These are phyloP conservation scores for Phlegmacium glaucopus DNA, from an alignment of 768 basidiomycete species.

Conservation along the genomic window DNA sequence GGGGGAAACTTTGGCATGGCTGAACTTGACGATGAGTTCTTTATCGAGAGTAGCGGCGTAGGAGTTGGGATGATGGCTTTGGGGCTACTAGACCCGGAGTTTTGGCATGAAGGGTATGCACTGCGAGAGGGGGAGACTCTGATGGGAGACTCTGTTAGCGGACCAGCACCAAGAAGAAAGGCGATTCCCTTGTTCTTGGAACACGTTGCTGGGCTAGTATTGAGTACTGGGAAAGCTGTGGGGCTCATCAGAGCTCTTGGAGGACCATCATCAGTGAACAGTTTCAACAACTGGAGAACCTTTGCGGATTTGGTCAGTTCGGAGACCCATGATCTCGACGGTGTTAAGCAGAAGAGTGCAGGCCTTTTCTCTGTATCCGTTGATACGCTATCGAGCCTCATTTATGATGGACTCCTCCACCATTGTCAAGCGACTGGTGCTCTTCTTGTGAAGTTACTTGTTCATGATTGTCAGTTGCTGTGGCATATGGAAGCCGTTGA, in stretches of 20 bases:
- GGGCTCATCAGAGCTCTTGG: constrained; percentile 69
- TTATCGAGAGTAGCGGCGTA: constrained; percentile 70
- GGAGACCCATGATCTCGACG: constrained; percentile 10
- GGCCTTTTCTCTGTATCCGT: constrained; percentile 49
- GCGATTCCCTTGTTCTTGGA: constrained; percentile 60
- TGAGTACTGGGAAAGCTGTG: constrained; percentile 72
- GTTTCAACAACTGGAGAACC: constrained; percentile 35
- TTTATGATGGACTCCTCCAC: constrained; percentile 62
- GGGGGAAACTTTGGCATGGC: constrained; percentile 18
- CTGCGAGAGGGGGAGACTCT: constrained; percentile 39
- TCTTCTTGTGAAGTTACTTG: constrained; percentile 52
- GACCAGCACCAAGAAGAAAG: constrained; percentile 23
- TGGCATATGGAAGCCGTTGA: constrained; percentile 59
- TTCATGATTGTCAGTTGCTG: constrained; percentile 49
- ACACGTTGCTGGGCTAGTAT: constrained; percentile 52
- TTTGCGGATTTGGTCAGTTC: constrained; percentile 40
- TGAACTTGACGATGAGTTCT: constrained; percentile 72
- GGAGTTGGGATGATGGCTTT: constrained; percentile 44
- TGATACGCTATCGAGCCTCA: constrained; percentile 55
- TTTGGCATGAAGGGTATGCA: constrained; percentile 74
- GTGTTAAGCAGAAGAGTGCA: constrained; percentile 6
- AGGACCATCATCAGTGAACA: constrained; percentile 22
- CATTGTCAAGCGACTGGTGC: constrained; percentile 51
- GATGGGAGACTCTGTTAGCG: constrained; percentile 16
- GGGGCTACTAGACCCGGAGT: constrained; percentile 64